Conservation (phyloP, 768 basidiomycete species). For the Rhodotorula graminis region DNA sequence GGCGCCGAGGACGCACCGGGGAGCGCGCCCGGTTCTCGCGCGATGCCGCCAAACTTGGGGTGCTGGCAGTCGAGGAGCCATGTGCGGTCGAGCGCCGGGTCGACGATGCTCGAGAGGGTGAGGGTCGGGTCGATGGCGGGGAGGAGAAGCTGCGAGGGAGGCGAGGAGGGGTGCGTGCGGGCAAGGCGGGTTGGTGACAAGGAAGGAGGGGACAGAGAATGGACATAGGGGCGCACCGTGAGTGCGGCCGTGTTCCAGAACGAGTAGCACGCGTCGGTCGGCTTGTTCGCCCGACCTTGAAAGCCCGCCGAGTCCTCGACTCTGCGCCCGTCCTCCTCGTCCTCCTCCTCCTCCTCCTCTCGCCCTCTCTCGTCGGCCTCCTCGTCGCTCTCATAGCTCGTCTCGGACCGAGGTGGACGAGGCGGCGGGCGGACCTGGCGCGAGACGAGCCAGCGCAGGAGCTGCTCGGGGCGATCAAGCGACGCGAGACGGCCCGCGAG, state of each 20-base stretch:
- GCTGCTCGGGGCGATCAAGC: conserved; percentile 52
- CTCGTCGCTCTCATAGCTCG: background rate
- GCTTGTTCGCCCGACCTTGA: conserved; percentile 79
- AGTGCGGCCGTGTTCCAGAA: conserved; percentile 89
- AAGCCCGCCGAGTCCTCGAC: conserved; percentile 62
- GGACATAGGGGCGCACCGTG: conserved; percentile 61
- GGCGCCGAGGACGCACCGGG: conserved; percentile 59
- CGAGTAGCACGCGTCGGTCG: conserved; percentile 87
- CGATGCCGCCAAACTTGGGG: conserved; percentile 73
- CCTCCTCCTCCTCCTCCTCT: background rate
- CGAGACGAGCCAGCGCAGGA: conserved; percentile 70
- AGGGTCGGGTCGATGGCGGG: conserved; percentile 1
- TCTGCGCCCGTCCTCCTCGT: background rate
- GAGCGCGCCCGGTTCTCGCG: conserved; percentile 71
- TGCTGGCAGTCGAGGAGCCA: conserved; percentile 78
- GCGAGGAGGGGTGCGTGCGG: background rate
- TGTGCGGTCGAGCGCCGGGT: conserved; percentile 55
- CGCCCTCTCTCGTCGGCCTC: background rate
- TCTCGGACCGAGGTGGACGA: background rate
- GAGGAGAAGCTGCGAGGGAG: conserved; percentile 13
- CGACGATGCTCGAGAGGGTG: conserved; percentile 45
- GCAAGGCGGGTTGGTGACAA: background rate
- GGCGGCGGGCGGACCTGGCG: conserved; percentile 56
- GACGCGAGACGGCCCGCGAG: conserved; percentile 51
- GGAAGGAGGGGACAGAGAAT: background rate